Percentiles rank a stretch among this genome's conserved stretches.
These are phyloP conservation scores for Polytrichum formosum DNA, from an alignment of 225 moss, liverwort and hornwort genomes.

Conservation along the genomic window DNA sequence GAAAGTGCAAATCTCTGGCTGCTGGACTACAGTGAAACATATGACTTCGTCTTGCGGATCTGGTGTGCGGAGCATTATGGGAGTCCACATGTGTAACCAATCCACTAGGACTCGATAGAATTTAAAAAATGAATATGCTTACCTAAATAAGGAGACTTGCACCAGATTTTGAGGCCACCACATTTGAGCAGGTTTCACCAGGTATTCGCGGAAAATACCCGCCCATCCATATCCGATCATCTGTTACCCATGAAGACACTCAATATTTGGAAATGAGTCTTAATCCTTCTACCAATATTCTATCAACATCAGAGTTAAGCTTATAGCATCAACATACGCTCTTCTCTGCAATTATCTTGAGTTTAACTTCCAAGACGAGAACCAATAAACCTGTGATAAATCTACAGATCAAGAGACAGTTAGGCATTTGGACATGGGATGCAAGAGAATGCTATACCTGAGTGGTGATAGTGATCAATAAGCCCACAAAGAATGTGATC, in stretches of 20 bases:
- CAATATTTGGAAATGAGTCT: too few species aligned
- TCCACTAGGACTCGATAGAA: too few species aligned
- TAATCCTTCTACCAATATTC: too few species aligned
- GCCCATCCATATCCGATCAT: conserved; percentile 74
- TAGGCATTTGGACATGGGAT: background rate
- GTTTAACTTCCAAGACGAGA: background rate
- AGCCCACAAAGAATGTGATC: conserved; percentile 50
- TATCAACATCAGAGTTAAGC: too few species aligned
- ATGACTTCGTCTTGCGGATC: too few species aligned
- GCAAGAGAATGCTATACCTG: conserved; percentile 30
- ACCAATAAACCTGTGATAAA: too few species aligned
- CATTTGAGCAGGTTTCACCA: conserved; percentile 72
- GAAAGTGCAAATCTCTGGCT: background rate
- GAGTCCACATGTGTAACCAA: background rate
- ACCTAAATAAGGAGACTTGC: conserved; percentile 68
- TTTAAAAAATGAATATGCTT: background rate
- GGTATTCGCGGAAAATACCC: conserved; percentile 56
- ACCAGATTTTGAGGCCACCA: conserved; percentile 71
- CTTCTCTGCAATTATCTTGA: background rate
- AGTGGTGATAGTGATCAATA: conserved; percentile 58
- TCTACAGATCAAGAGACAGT: background rate
- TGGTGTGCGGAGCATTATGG: too few species aligned
- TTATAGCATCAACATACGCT: too few species aligned
- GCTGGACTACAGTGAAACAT: background rate
- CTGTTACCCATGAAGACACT: conserved; percentile 19